These are phyloP conservation scores for Russula emetica DNA, from an alignment of 768 basidiomycete genomes.

Conservation along the genomic window DNA sequence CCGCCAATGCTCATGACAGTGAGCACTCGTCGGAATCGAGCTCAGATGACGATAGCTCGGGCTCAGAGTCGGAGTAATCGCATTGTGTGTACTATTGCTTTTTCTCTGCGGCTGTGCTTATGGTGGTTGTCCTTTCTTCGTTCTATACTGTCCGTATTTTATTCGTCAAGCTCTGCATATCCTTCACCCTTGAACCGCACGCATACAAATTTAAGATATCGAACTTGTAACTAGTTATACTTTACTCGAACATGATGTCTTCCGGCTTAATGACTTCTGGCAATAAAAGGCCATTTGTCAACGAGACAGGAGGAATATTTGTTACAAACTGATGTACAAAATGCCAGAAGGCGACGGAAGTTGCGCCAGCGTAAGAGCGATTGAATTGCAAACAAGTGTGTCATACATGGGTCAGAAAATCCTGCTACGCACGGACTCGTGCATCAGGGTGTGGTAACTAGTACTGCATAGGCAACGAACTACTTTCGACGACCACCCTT, in stretches of 20 bases:
- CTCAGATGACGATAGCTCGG: constrained; percentile 74
- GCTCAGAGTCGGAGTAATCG: constrained; percentile 76
- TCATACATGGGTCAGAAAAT: neutral
- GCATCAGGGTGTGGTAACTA: neutral
- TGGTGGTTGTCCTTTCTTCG: constrained; percentile 13
- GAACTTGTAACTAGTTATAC: constrained; percentile 32
- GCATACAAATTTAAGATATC: constrained; percentile 35
- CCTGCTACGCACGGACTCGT: neutral
- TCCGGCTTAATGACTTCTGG: constrained; percentile 20
- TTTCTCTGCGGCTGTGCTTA: constrained; percentile 11
- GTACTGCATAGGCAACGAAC: too few species aligned
- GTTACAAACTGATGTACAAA: neutral
- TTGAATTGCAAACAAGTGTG: neutral
- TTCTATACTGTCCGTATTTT: constrained; percentile 26
- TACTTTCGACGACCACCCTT: constrained; percentile 28
- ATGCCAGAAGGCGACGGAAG: neutral
- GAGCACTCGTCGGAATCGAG: constrained; percentile 79
- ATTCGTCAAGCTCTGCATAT: constrained; percentile 29
- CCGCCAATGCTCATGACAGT: constrained; percentile 48
- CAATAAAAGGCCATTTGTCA: neutral
- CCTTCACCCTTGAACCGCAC: constrained; percentile 27
- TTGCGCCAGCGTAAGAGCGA: neutral
- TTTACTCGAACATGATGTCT: constrained; percentile 29
- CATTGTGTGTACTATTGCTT: neutral
- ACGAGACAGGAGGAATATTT: neutral